Base-by-base conservation (phyloP, 2,329 filamentous ascomycete species). In the Penicillium nordicum region DNA sequence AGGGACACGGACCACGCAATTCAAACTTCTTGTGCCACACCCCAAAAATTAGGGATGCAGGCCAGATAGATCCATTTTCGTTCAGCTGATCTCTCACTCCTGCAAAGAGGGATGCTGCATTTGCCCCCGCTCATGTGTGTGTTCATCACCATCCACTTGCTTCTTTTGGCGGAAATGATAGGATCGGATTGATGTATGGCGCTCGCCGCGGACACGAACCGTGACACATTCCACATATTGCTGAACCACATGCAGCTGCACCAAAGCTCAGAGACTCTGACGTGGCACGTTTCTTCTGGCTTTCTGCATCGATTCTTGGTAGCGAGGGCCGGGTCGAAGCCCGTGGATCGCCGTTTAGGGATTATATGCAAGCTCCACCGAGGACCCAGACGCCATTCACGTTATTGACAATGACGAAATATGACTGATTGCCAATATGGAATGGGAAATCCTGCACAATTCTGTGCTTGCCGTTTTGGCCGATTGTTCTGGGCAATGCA, bases 31-130 rank as follows among this genome's bases (percentile, higher is more conserved):
- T 58, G 53, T 48, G 29, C 50, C 62, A 50, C 55, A 55, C 48
- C 53, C 29, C 55, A 50, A 57, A 60, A 43, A 53, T 54, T 53
- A 59, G 57, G 54, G 59, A 55, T 57, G 55, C 54, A 58, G 50
- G 53, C 62, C 38, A 58, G 53, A 58, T 54, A 59, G 57, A 67
- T 64, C 63, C 66, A 63, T 69, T 68, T 63, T 63, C 60, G 61
- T 74, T 75, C 73, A 75, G 72, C 72, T 75, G 73, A 75, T 73
- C 72, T 70, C 60, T 67, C 63, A 69, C 63, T 60, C 65, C 71
- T 75, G 72, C 73, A 75, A 69, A 72, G 62, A 64, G 65, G 69
- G 67, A 69, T 72, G 65, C 68, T 67, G 69, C 72, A 74, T 73
- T 58, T 63, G 65, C 53, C 68, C 67, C 67, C 68, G 64, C 68